Evolutionary conservation across 257 asterid genomes (phyloP), one percentile per base, ranked within the genome.

Genomic region (Eucommia ulmoides): DNA sequence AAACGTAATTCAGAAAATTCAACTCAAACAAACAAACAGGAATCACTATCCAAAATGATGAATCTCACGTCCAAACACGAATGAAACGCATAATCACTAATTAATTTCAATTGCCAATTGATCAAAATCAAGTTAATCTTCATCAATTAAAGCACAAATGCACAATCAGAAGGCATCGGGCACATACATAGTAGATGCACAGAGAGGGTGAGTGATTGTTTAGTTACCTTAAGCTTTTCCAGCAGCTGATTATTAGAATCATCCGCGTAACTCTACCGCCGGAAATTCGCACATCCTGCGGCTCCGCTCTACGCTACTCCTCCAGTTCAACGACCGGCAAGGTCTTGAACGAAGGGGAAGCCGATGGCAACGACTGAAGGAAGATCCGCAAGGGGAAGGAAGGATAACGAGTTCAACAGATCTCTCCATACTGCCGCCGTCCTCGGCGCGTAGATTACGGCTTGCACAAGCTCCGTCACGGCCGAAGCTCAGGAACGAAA

Each of bases 381-480:
- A 86, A 91, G 88, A 91, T 81, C 89, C 75, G 93, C 61, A 81
- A 83, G 74, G 86, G 76, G 79, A 91, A 83, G 18, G 72, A 91
- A 83, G 18, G 72, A 70, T 25, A 91, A 46, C 94, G 95, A 91
- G 84, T 79, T 83, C 50, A 91, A 51, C 44, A 91, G 75, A 45
- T 92, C 59, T 59, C 86, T 72, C 99, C 99, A 91, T 41, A 76
- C 79, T 71, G 80, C 89, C 24, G 81, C 49, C 51, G 85, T 77
- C 67, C 82, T 78, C 60, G 96, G 95, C 54, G 93, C 78, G 82
- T 79, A 79, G 25, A 81, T 84, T 33, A 77, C 93, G 19, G 84
- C 75, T 50, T 53, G 75, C 50, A 95, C 81, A 68, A 86, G 74
- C 84, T 83, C 97, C 61, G 82, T 93, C 98, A 85, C 78, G 48